phyloP scores from a whole-genome alignment of 2,329 filamentous ascomycete genomes.

The Lecanosticta acicola region DNA sequence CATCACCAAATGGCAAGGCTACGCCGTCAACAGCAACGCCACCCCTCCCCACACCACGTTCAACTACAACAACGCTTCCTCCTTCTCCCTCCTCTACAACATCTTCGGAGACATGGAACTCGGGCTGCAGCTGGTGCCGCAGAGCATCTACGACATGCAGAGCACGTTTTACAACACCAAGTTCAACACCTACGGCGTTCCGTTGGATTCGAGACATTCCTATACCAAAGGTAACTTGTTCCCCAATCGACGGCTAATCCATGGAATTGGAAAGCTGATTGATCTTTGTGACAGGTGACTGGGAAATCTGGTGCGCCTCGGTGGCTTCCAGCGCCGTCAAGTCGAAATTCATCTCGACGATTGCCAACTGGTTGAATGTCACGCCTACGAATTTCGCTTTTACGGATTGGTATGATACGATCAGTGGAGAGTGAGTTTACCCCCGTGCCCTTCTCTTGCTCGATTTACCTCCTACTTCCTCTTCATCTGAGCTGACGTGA shows the following conservation, averaged over 20 bases:
- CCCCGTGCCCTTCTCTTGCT: too few relatives aligned
- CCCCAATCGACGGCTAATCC: neutral
- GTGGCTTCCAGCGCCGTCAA: constrained; percentile 40
- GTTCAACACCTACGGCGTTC: constrained; percentile 45
- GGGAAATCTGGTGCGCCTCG: constrained; percentile 49
- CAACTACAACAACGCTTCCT: constrained; percentile 38
- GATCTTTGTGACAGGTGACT: constrained; percentile 35
- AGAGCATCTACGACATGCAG: constrained; percentile 50
- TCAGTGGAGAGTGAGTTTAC: constrained; percentile 35
- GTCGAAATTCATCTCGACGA: constrained; percentile 42
- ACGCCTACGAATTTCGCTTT: constrained; percentile 46
- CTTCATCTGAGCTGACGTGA: constrained; percentile 9
- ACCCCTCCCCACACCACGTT: constrained; percentile 45
- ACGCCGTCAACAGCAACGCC: constrained; percentile 28
- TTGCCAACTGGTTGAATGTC: constrained; percentile 47
- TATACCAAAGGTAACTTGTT: constrained; percentile 27
- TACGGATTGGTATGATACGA: constrained; percentile 50
- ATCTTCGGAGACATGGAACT: constrained; percentile 48
- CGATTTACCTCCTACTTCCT: too few relatives aligned
- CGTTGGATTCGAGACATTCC: constrained; percentile 48
- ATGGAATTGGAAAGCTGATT: neutral
- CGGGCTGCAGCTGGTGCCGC: constrained; percentile 44
- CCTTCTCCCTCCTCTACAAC: constrained; percentile 48
- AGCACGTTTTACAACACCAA: constrained; percentile 50
- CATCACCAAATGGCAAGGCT: constrained; percentile 35